Conservation (phyloP, 768 basidiomycete species). For the Rhizopogon vesiculosus region DNA sequence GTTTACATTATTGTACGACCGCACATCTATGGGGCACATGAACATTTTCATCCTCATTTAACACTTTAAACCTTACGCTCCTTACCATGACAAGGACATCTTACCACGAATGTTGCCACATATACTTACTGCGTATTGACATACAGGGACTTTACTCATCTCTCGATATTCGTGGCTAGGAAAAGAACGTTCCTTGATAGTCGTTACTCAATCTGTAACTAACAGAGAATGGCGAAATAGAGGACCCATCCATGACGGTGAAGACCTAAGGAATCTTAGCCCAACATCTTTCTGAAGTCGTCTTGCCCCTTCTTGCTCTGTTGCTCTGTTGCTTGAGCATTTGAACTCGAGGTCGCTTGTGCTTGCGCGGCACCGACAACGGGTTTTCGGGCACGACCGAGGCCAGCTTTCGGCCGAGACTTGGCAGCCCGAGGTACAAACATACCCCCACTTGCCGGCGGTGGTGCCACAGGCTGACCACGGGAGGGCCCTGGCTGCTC, state of each 20-base stretch:
- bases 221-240: background rate
- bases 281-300: constrained; percentile 82
- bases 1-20: constrained; percentile 23
- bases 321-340: constrained; percentile 13
- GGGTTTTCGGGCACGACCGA: constrained; percentile 52
- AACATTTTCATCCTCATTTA: background rate
- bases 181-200: background rate
- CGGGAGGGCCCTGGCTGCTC: constrained; percentile 33
- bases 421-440: constrained; percentile 66
- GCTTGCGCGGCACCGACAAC: constrained; percentile 16
- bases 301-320: constrained; percentile 60
- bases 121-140: background rate
- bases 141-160: background rate
- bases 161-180: background rate
- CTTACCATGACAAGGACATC: background rate
- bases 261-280: background rate
- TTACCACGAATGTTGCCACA: background rate
- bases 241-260: background rate
- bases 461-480: constrained; percentile 25
- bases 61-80: background rate
- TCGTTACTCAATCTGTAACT: background rate
- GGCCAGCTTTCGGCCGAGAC: constrained; percentile 67
- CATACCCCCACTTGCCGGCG: constrained; percentile 39
- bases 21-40: constrained; percentile 13
- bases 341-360: constrained; percentile 13